Evolutionary conservation across 768 basidiomycete genomes (phyloP).

Genomic region (Kwoniella sp.): DNA sequence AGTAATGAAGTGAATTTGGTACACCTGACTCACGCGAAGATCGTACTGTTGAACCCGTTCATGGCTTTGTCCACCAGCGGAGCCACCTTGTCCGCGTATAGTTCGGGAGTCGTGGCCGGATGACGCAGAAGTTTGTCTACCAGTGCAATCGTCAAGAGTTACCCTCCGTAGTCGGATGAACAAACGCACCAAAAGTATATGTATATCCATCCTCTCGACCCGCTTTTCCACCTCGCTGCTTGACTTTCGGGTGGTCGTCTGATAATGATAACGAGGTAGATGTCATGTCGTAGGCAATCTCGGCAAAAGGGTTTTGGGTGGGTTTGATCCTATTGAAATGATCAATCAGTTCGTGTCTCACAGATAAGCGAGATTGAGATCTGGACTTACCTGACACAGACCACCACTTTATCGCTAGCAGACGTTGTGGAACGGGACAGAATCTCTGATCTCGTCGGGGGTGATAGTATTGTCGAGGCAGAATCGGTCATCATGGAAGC

Average conservation of each 20-base stretch:
- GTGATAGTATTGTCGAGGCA: not conserved
- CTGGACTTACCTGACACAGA: conserved; percentile 49
- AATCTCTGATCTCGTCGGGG: conserved; percentile 14
- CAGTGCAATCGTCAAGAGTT: not conserved
- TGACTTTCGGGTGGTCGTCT: conserved; percentile 51
- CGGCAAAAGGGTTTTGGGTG: conserved; percentile 33
- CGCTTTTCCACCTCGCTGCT: conserved; percentile 51
- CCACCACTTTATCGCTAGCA: conserved; percentile 45
- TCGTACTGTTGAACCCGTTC: conserved; percentile 55
- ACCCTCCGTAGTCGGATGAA: not conserved
- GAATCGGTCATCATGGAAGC: conserved; percentile 1
- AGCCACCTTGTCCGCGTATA: conserved; percentile 48
- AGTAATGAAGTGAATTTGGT: too few relatives aligned
- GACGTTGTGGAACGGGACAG: not conserved
- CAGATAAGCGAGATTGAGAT: conserved; percentile 12
- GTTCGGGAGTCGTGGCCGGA: conserved; percentile 45
- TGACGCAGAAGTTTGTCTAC: conserved; percentile 46
- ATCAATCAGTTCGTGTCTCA: not conserved
- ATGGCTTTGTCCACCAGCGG: conserved; percentile 53
- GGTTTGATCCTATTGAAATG: conserved; percentile 43
- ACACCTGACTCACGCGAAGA: conserved; percentile 55
- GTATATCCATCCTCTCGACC: conserved; percentile 52
- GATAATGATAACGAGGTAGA: conserved; percentile 44
- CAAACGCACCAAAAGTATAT: conserved; percentile 46
- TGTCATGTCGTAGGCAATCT: conserved; percentile 47